Evolutionary conservation across 352 stramenopile species (phyloP).

Genomic region (Globisporangium alternatum): DNA sequence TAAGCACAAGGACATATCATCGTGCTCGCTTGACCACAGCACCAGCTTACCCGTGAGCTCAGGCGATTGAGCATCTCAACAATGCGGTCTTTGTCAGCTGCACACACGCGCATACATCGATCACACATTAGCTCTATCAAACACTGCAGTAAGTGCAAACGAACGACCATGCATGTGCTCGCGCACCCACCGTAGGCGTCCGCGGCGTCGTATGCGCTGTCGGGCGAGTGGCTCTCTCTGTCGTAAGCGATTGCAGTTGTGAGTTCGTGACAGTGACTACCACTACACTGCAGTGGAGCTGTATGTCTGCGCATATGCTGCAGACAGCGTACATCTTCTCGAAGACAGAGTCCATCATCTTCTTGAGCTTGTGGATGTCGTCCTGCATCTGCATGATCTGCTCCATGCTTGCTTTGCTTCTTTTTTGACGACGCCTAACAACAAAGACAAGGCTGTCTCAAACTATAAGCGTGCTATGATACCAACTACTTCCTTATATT

Average conservation of each 20-base stretch:
- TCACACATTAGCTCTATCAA: neutral
- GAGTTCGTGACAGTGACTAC: neutral
- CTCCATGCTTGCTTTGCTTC: slow-evolving; percentile 48
- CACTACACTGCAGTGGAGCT: neutral
- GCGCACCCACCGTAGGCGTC: slow-evolving; percentile 65
- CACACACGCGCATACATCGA: slow-evolving; percentile 4
- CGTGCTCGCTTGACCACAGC: neutral
- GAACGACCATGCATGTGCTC: neutral
- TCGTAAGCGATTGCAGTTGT: no score
- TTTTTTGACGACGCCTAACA: neutral
- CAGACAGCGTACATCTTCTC: slow-evolving; percentile 66
- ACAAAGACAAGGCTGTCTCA: neutral
- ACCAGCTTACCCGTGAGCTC: slow-evolving; percentile 57
- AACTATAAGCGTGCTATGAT: no score
- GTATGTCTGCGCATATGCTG: neutral
- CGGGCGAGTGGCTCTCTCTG: slow-evolving; percentile 57
- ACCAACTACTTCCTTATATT: no score
- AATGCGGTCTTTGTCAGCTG: slow-evolving; percentile 85
- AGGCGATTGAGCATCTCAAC: slow-evolving; percentile 88
- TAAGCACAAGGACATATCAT: neutral
- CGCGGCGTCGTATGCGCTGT: slow-evolving; percentile 60
- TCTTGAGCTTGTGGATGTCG: slow-evolving; percentile 91
- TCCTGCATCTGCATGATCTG: slow-evolving; percentile 91
- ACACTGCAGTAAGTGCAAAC: neutral
- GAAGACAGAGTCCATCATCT: slow-evolving; percentile 88